phyloP scores from a whole-genome alignment of 305 asterid genomes.

The Coffea humblotiana region DNA sequence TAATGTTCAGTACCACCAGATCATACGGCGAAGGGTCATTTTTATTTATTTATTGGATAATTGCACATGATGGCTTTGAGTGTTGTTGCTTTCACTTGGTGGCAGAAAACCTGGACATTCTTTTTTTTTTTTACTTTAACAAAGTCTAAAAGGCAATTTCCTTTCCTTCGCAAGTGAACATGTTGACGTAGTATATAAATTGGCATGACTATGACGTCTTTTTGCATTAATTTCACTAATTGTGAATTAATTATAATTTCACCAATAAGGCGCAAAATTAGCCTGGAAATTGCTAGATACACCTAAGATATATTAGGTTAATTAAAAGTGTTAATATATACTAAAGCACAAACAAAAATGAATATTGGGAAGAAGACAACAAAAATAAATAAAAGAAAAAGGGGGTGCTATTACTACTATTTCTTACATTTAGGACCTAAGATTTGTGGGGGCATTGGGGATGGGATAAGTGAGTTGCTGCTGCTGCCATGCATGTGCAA shows the following conservation, averaged over 20 bases:
- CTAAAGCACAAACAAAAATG: neutral
- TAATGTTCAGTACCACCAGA: neutral
- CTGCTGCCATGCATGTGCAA: slow-evolving; percentile 41
- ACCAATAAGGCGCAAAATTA: too few relatives aligned
- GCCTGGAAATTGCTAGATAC: too few relatives aligned
- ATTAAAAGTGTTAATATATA: too few relatives aligned
- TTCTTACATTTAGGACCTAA: neutral
- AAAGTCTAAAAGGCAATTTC: neutral
- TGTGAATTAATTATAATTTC: too few relatives aligned
- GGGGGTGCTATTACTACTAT: neutral
- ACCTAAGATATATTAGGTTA: too few relatives aligned
- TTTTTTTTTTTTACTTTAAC: neutral
- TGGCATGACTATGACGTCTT: too few relatives aligned
- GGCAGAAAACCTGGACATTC: neutral
- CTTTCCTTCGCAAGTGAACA: neutral
- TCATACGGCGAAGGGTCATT: slow-evolving; percentile 11
- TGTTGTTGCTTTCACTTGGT: slow-evolving; percentile 17
- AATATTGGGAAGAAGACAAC: neutral
- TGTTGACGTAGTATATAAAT: too few relatives aligned
- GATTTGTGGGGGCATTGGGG: neutral
- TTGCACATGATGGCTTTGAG: slow-evolving; percentile 26
- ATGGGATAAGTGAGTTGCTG: slow-evolving; percentile 15
- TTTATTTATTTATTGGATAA: slow-evolving; percentile 2
- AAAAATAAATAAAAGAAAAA: neutral
- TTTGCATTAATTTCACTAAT: too few relatives aligned